Evolutionary conservation across 129 eudicot species (phyloP).

Genomic region (Flaveria sonorensis): DNA sequence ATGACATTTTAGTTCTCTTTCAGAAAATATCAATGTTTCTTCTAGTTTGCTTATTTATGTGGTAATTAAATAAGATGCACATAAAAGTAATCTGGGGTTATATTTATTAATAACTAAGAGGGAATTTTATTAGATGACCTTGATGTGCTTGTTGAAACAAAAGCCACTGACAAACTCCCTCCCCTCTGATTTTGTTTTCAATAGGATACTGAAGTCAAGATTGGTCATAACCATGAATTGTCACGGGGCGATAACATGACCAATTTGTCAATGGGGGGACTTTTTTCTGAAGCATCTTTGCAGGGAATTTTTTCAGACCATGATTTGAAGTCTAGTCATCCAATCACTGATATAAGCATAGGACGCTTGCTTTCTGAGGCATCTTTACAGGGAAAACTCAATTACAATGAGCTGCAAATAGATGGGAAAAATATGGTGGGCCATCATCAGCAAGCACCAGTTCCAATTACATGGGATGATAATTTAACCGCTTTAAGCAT

Average conservation of each 20-base stretch:
- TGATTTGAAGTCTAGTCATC: constrained; percentile 20
- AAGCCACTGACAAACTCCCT: no score
- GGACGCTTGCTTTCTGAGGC: constrained; percentile 69
- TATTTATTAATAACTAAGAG: no score
- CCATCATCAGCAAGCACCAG: constrained; percentile 23
- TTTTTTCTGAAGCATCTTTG: constrained; percentile 14
- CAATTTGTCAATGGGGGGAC: constrained; percentile 72
- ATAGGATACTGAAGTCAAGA: constrained; percentile 43
- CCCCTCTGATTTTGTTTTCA: constrained; percentile 4
- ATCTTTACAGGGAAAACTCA: constrained; percentile 54
- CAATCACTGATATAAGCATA: constrained; percentile 48
- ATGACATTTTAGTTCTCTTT: background rate
- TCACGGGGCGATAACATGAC: constrained; percentile 58
- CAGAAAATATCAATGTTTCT: background rate
- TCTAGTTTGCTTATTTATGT: background rate
- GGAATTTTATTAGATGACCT: no score
- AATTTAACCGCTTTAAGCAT: constrained; percentile 59
- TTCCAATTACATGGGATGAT: constrained; percentile 55
- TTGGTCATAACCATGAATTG: constrained; percentile 29
- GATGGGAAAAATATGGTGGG: constrained; percentile 23
- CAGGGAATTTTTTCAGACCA: constrained; percentile 29
- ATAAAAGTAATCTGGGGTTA: no score
- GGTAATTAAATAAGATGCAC: no score
- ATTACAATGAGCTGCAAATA: constrained; percentile 25
- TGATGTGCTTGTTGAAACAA: no score